These are phyloP conservation scores for Aureococcus anophagefferens DNA, from an alignment of 108 stramenopile genomes.

Conservation along the genomic window DNA sequence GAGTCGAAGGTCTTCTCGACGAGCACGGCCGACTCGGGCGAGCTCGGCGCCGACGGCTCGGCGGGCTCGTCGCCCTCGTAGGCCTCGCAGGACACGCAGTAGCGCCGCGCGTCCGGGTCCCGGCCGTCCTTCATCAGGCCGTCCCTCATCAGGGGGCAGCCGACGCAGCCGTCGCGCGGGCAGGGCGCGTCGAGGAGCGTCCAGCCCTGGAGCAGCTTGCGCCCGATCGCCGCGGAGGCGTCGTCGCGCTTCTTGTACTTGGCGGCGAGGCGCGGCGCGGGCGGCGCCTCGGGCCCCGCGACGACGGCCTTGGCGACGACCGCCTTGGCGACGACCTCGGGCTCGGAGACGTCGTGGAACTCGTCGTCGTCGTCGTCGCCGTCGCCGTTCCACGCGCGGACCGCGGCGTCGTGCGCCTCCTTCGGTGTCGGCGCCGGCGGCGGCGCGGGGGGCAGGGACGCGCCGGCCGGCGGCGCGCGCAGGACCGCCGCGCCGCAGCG, in stretches of 20 bases:
- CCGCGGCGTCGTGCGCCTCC: not conserved
- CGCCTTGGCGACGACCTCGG: conserved; percentile 16
- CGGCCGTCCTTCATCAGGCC: too few species aligned
- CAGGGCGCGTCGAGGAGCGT: not conserved
- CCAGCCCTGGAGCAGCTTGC: not conserved
- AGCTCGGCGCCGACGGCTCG: not conserved
- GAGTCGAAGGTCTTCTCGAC: too few species aligned
- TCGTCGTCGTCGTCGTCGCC: not conserved
- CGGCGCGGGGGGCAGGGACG: not conserved
- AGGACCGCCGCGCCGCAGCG: not conserved
- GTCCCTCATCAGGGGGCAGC: not conserved
- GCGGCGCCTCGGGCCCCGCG: too few species aligned
- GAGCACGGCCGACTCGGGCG: too few species aligned
- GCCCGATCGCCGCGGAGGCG: not conserved
- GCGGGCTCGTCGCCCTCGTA: not conserved
- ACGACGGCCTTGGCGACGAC: too few species aligned
- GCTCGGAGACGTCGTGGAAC: conserved; percentile 57
- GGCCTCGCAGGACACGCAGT: not conserved
- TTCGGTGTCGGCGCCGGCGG: not conserved
- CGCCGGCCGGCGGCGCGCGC: not conserved
- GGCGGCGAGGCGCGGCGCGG: too few species aligned
- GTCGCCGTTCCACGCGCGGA: not conserved
- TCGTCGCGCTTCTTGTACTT: not conserved
- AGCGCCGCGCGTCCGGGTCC: not conserved
- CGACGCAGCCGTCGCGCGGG: not conserved